phyloP scores from a whole-genome alignment of 2,329 filamentous ascomycete species.

The Mollisiaceae sp. region DNA sequence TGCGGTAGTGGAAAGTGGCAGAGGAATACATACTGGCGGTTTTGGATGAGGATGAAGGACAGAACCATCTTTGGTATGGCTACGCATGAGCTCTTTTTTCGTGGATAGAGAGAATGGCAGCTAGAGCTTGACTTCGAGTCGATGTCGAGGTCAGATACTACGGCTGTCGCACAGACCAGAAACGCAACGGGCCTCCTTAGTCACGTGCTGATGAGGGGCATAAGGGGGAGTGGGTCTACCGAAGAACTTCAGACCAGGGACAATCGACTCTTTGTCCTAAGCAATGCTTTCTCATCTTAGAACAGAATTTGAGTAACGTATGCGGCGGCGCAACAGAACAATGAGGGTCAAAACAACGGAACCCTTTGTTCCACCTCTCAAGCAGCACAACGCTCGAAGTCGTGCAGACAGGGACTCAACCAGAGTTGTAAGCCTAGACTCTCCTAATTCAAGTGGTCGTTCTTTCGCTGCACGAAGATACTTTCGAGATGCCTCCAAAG shows the following conservation, averaged over 20 bases:
- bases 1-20: neutral
- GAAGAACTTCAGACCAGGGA: neutral
- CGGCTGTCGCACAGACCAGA: neutral
- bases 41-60: conserved; percentile 89
- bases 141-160: neutral
- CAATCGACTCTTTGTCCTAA: neutral
- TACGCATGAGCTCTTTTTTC: neutral
- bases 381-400: too few relatives aligned
- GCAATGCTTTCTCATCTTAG: neutral
- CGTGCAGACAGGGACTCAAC: too few relatives aligned
- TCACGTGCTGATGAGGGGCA: neutral
- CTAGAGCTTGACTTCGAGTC: neutral
- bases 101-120: neutral
- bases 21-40: conserved; percentile 69
- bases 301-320: neutral
- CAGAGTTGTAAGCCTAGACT: too few relatives aligned
- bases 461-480: too few relatives aligned
- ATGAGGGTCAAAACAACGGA: too few relatives aligned
- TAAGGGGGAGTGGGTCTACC: too few relatives aligned
- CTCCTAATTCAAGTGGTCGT: too few relatives aligned
- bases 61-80: conserved; percentile 55
- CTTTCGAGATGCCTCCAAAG: too few relatives aligned
- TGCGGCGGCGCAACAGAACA: neutral
- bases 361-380: too few relatives aligned
- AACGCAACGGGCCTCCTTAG: neutral